These are phyloP conservation scores for Sporisorium scitamineum DNA, from an alignment of 1,284 basidiomycete species.

Conservation along the genomic window DNA sequence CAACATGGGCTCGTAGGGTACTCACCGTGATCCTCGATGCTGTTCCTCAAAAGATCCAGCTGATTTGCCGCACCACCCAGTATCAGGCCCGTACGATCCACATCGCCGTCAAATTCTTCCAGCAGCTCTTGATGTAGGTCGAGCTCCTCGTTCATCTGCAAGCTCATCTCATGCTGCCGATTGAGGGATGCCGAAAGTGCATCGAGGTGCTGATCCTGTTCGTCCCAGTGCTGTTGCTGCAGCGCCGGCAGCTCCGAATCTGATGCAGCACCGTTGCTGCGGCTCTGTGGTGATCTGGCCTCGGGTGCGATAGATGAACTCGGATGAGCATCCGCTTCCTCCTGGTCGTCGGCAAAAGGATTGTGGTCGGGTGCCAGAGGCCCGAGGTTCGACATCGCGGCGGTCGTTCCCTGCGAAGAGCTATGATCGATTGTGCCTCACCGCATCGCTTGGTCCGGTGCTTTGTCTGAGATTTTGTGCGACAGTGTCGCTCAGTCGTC, in stretches of 20 bases:
- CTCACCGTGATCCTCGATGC: slow-evolving; percentile 64
- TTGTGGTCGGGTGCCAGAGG: slow-evolving; percentile 32
- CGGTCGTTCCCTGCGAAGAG: not conserved
- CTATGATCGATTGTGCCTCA: not conserved
- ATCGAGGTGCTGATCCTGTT: slow-evolving; percentile 64
- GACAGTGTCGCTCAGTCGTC: not conserved
- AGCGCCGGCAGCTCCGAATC: slow-evolving; percentile 19
- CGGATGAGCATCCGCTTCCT: not conserved
- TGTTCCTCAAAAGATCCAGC: slow-evolving; percentile 55
- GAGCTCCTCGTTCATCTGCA: slow-evolving; percentile 68
- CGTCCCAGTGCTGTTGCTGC: slow-evolving; percentile 50
- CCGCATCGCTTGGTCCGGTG: not conserved
- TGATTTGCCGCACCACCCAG: slow-evolving; percentile 57
- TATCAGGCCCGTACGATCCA: slow-evolving; percentile 55
- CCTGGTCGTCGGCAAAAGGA: slow-evolving; percentile 40
- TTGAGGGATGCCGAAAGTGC: slow-evolving; percentile 56
- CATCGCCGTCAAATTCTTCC: slow-evolving; percentile 55
- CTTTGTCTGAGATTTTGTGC: not conserved
- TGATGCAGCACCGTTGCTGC: not conserved
- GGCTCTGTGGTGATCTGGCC: not conserved
- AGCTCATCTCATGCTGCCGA: slow-evolving; percentile 62
- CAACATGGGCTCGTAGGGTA: not conserved
- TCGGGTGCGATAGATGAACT: not conserved
- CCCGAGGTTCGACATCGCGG: slow-evolving; percentile 28
- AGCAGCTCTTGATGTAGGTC: slow-evolving; percentile 62